Evolutionary conservation across 164 flowering plant genomes (phyloP).

Genomic region (Cinnamomum micranthum): DNA sequence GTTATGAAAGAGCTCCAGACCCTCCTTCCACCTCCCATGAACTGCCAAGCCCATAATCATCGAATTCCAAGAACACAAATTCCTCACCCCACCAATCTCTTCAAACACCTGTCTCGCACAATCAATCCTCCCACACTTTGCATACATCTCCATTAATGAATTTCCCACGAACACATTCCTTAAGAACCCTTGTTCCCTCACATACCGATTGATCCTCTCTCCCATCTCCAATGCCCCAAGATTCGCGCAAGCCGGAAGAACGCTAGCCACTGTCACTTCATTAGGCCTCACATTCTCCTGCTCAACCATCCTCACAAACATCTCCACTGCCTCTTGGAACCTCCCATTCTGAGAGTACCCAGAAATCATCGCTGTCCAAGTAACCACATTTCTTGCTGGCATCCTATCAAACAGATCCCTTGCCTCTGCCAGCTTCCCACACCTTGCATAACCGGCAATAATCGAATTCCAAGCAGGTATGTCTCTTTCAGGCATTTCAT

Average conservation of each 20-base stretch:
- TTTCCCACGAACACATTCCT: constrained; percentile 59
- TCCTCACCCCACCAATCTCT: constrained; percentile 45
- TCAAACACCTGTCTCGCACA: constrained; percentile 49
- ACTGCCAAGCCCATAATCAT: constrained; percentile 84
- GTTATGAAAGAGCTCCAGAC: constrained; percentile 49
- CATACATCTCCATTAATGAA: constrained; percentile 76
- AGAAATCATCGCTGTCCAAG: constrained; percentile 81
- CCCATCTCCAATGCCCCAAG: constrained; percentile 83
- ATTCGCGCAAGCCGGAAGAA: constrained; percentile 82
- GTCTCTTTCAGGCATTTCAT: constrained; percentile 48
- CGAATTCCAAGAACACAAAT: constrained; percentile 77
- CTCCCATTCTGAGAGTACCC: constrained; percentile 75
- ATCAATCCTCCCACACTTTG: constrained; percentile 71
- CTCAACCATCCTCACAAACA: constrained; percentile 61
- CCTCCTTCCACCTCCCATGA: constrained; percentile 63
- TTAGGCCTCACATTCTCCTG: constrained; percentile 52
- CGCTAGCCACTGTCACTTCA: constrained; percentile 72
- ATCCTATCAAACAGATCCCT: constrained; percentile 49
- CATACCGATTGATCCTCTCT: constrained; percentile 57
- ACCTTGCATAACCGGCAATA: constrained; percentile 55
- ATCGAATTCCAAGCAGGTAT: constrained; percentile 72
- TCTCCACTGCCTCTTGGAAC: constrained; percentile 44
- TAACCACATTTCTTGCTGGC: constrained; percentile 64
- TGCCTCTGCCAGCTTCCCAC: constrained; percentile 56
- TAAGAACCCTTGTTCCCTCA: constrained; percentile 49